Base-by-base conservation (phyloP, 495 filamentous ascomycete genomes). In the Aspergillus homomorphus region DNA sequence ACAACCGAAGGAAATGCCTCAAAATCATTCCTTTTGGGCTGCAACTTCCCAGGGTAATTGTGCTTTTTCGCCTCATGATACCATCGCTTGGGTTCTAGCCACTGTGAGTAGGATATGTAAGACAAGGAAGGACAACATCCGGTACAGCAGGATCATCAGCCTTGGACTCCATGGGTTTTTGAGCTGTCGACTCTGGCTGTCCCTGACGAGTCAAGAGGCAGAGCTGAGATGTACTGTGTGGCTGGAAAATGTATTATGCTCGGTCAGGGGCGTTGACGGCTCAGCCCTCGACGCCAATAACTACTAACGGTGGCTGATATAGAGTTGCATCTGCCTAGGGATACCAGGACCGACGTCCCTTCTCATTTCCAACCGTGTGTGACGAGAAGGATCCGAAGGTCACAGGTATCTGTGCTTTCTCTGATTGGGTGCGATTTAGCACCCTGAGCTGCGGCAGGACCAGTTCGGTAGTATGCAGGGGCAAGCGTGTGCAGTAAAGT, bases 381-480 rank as follows among this genome's bases (percentile, higher is more conserved):
- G 2, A 14, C 12, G 33, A 14, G 2, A 38, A 14, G 33, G 12
- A 38, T 38, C 12, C 33, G 12, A 38, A 12, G 33, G 15, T 12
- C 33, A 38, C 33, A 10, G 2, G 33, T 38, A 12, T 14, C 33
- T 38, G 6, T 2, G 2, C 12, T 38, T 12, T 38, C 2, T 38
- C 5, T 38, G 12, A 59, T 59, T 59, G 57, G 57, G 38, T 24
- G 23, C 41, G 26, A n/a, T 38, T 28, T 22, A 12, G 41, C 38
- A 38, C 33, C 33, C 4, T 38, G 42, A 33, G 30, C 53, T 43
- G 42, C 21, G 45, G 41, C 53, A 43, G 42, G 18, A 45, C 53
- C 52, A 42, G 38, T 45, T 41, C 52, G 52, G 44, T 9, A 54
- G 52, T 19, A 43, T 54, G 52, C 52, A 54, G 42, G 52, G 52